A percentile compares a stretch with the other conserved stretches of the same genome.
phyloP scores from a whole-genome alignment of 768 basidiomycete genomes.

The Kwoniella pini region DNA sequence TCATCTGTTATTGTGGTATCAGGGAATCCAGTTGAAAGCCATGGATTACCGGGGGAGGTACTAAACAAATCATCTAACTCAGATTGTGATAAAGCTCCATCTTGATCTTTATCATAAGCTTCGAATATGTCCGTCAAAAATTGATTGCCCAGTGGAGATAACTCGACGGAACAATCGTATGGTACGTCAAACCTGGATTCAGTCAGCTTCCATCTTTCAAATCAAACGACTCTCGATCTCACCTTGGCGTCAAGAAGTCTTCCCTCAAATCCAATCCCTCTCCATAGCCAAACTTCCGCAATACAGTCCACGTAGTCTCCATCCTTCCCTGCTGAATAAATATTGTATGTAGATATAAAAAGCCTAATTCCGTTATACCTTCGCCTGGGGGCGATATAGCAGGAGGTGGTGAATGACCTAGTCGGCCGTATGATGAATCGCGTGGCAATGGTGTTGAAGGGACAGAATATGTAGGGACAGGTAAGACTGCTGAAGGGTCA shows the following conservation, averaged over 20 bases:
- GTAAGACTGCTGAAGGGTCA: slow-evolving; percentile 70
- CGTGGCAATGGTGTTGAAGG: slow-evolving; percentile 38
- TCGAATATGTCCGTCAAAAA: slow-evolving; percentile 98
- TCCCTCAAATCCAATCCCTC: slow-evolving; percentile 90
- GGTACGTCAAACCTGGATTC: slow-evolving; percentile 81
- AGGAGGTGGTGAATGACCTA: slow-evolving; percentile 25
- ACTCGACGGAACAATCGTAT: slow-evolving; percentile 88
- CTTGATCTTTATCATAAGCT: slow-evolving; percentile 94
- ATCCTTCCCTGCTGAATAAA: slow-evolving; percentile 94
- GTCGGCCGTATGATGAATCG: slow-evolving; percentile 31
- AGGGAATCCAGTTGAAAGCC: slow-evolving; percentile 86
- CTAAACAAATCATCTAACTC: slow-evolving; percentile 88
- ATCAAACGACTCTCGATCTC: slow-evolving; percentile 45
- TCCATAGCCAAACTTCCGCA: slow-evolving; percentile 92
- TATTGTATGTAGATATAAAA: slow-evolving; percentile 89
- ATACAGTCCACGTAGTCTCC: slow-evolving; percentile 97
- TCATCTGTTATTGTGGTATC: slow-evolving; percentile 86
- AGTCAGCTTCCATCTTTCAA: no score
- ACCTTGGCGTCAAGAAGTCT: slow-evolving; percentile 85
- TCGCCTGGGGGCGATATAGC: slow-evolving; percentile 41
- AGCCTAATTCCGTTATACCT: slow-evolving; percentile 88
- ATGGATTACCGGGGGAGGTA: slow-evolving; percentile 96
- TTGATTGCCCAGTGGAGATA: slow-evolving; percentile 89
- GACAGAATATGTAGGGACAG: slow-evolving; percentile 38
- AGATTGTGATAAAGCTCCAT: slow-evolving; percentile 79